Base-by-base conservation (phyloP, 2,329 filamentous ascomycete species). In the Decorospora gaudefroyi region DNA sequence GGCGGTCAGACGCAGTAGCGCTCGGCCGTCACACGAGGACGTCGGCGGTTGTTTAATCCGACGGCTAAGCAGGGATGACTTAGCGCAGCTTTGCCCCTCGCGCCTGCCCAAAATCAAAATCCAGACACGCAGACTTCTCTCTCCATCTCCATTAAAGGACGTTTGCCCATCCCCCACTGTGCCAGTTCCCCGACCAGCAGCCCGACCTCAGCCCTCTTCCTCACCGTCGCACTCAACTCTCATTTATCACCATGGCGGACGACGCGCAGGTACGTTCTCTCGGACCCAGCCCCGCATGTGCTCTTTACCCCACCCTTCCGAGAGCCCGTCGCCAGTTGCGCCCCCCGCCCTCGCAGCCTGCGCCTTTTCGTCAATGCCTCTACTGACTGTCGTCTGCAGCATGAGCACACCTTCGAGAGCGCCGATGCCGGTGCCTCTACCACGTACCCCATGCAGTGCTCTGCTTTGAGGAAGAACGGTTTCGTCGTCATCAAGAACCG, bases 361-460 rank as follows among this genome's bases (percentile, higher is more conserved):
- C 30, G 30, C 43, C 41, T 32, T 40, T 27, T 27, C 30, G 22
- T 22, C 39, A 21, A 18, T 22, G 22, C 40, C 46, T 26, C 6
- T 45, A 49, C 54, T 68, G 49, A 69, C 50, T 26, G 28, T 25
- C 42, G 33, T 42, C 48, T 46, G 46, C 64, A 79, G 76, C 76
- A 79, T 75, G 76, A 79, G 72, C 72, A 85, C 74, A 84, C 80
- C 76, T 97, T 97, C 84, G 90, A 96, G 65, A 87, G 84, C 77
- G 90, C 86, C 81, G 90, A 96, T 81, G 91, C 95, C 76, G 95
- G 93, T 78, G 92, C 93, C 69, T 97, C 93, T 65, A 73, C 80
- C 72, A 99, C 93, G 73, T 96, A 74, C 81, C 93, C 93, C 68
- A 95, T 95, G 90, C 93, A 99, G 84, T 99, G 93, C 80, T 99